Percentiles rank a stretch among this genome's conserved stretches.
Conservation (phyloP, 2,329 filamentous ascomycete genomes). For the Thermothelomyces thermophilus region DNA sequence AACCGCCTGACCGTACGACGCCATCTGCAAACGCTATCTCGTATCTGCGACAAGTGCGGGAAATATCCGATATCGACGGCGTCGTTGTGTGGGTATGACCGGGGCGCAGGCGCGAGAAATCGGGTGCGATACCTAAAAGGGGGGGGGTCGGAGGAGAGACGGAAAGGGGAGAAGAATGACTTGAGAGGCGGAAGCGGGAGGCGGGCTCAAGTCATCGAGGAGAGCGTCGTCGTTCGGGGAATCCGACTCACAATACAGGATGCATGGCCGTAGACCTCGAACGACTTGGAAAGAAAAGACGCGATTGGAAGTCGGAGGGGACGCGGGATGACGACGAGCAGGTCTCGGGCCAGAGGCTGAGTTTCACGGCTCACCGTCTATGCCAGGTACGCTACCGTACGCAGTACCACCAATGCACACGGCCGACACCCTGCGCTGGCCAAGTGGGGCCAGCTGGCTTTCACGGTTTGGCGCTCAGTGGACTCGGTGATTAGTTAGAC, state of each 20-base stretch:
- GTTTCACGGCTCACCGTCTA: slow-evolving; percentile 12
- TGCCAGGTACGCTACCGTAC: slow-evolving; percentile 11
- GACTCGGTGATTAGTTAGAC: no score
- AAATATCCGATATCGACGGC: not conserved
- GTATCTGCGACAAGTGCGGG: not conserved
- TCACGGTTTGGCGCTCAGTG: slow-evolving; percentile 4
- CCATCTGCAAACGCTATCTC: slow-evolving; percentile 27
- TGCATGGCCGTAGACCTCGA: slow-evolving; percentile 15
- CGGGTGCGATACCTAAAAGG: not conserved
- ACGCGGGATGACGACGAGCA: slow-evolving; percentile 5
- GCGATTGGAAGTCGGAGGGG: not conserved
- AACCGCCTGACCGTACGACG: slow-evolving; percentile 35
- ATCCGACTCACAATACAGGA: slow-evolving; percentile 12
- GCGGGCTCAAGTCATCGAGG: slow-evolving; percentile 18
- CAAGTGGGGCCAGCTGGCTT: slow-evolving; percentile 17
- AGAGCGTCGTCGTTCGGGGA: slow-evolving; percentile 8
- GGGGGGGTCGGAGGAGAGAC: not conserved
- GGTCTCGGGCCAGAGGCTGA: slow-evolving; percentile 7
- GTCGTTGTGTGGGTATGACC: not conserved
- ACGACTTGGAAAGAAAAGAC: not conserved
- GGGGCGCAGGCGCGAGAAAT: not conserved
- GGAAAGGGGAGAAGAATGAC: not conserved
- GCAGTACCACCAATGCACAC: not conserved
- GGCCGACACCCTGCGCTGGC: slow-evolving; percentile 4
- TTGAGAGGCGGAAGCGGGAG: slow-evolving; percentile 5